phyloP scores from a whole-genome alignment of 441 rosid species.

The Capsella rubella region DNA sequence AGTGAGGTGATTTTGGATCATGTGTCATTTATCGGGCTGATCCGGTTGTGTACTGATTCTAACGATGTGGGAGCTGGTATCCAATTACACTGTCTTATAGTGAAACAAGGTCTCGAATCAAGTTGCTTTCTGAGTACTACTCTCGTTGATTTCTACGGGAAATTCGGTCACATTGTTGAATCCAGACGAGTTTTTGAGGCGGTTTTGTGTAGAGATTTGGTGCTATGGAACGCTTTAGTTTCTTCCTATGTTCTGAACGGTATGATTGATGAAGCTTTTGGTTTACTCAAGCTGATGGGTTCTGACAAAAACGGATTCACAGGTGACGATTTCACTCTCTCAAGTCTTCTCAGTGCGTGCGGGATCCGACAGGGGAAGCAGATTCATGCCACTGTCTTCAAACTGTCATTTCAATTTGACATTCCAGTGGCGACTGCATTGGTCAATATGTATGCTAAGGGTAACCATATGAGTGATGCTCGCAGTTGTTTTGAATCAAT shows the following conservation, averaged over 20 bases:
- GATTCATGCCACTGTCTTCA: constrained; percentile 56
- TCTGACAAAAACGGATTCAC: constrained; percentile 31
- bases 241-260: constrained; percentile 60
- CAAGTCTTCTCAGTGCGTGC: constrained; percentile 61
- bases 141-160: constrained; percentile 71
- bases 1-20: constrained; percentile 52
- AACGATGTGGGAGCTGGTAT: constrained; percentile 50
- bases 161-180: constrained; percentile 57
- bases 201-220: constrained; percentile 54
- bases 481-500: constrained; percentile 57
- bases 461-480: constrained; percentile 51
- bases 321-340: constrained; percentile 59
- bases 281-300: constrained; percentile 54
- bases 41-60: constrained; percentile 55
- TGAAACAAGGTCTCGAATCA: constrained; percentile 57
- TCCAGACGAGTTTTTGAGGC: constrained; percentile 55
- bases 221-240: constrained; percentile 67
- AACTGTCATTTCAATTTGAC: constrained; percentile 56
- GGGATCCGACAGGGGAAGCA: constrained; percentile 57
- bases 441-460: constrained; percentile 66
- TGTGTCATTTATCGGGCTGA: constrained; percentile 59
- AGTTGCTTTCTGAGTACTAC: constrained; percentile 53
- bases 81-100: constrained; percentile 57
- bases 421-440: constrained; percentile 63
- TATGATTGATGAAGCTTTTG: constrained; percentile 54